A percentile compares a stretch with the other conserved stretches of the same genome.
phyloP scores from a whole-genome alignment of 1,284 basidiomycete genomes.

The Microbotryum lychnidis-dioicae region DNA sequence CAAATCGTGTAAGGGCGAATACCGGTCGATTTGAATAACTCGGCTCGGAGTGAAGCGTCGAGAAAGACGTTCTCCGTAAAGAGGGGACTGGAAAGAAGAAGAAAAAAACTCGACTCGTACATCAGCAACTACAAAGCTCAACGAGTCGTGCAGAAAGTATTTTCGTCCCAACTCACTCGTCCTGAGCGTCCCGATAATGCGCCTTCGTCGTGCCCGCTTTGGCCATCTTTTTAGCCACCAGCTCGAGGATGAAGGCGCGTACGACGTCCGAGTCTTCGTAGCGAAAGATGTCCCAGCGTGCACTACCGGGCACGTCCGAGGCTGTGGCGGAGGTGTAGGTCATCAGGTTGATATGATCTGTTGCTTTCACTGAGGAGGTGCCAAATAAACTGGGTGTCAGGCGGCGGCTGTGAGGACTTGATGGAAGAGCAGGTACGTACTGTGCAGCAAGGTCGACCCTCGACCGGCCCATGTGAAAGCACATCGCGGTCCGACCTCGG shows the following conservation, averaged over 20 bases:
- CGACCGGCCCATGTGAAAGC: constrained; percentile 43
- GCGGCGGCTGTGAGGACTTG: background rate
- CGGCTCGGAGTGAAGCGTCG: constrained; percentile 57
- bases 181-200: constrained; percentile 9
- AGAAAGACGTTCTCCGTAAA: constrained; percentile 83
- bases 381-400: background rate
- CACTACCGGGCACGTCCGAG: constrained; percentile 65
- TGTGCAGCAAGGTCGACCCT: constrained; percentile 69
- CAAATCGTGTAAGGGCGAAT: constrained; percentile 75
- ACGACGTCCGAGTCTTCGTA: constrained; percentile 63
- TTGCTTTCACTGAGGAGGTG: constrained; percentile 57
- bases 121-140: no score
- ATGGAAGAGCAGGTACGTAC: constrained; percentile 38
- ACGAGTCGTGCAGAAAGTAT: no score
- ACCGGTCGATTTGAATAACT: constrained; percentile 58
- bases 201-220: background rate
- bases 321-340: constrained; percentile 57
- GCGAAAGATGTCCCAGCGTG: constrained; percentile 84
- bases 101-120: no score
- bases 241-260: background rate
- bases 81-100: constrained; percentile 53
- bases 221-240: constrained; percentile 35
- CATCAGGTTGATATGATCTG: constrained; percentile 83
- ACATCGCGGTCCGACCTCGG: constrained; percentile 69
- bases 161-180: constrained; percentile 8